Evolutionary conservation across 306 rosid genomes (phyloP).

Genomic region (Cucurbita maxima): DNA sequence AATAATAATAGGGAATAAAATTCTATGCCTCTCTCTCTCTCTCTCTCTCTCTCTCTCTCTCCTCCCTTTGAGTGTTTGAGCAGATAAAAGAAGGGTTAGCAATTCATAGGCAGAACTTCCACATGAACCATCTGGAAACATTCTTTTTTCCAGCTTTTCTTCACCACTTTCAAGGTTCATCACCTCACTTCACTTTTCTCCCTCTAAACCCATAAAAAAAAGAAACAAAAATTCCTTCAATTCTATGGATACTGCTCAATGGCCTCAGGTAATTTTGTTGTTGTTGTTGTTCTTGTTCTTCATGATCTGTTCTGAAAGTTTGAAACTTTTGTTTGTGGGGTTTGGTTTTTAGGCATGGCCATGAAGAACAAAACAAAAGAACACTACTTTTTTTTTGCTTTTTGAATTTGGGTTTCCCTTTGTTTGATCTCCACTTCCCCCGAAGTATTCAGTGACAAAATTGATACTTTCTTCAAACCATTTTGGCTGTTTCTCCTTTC

Average conservation of each 20-base stretch:
- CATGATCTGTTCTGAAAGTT: background rate
- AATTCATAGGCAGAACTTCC: constrained; percentile 21
- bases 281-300: background rate
- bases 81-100: constrained; percentile 17
- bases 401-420: background rate
- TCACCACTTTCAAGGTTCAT: constrained; percentile 10
- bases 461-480: constrained; percentile 6
- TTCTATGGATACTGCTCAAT: constrained; percentile 67
- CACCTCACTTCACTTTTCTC: background rate
- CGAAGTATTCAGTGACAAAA: constrained; percentile 4
- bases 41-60: constrained; percentile 13
- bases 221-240: background rate
- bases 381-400: background rate
- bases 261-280: constrained; percentile 51
- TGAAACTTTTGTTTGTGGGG: background rate
- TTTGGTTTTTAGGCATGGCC: background rate
- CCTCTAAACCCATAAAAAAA: constrained; percentile 9
- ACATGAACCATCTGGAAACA: constrained; percentile 17
- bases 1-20: background rate
- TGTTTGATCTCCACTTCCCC: background rate
- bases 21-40: constrained; percentile 9
- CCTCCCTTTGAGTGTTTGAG: background rate
- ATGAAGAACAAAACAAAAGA: background rate
- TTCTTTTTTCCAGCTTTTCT: constrained; percentile 23
- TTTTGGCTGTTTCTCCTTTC: constrained; percentile 30